Base-by-base conservation (phyloP, 805 yeast genomes). In the Ogataea nakhonphanomensis region DNA sequence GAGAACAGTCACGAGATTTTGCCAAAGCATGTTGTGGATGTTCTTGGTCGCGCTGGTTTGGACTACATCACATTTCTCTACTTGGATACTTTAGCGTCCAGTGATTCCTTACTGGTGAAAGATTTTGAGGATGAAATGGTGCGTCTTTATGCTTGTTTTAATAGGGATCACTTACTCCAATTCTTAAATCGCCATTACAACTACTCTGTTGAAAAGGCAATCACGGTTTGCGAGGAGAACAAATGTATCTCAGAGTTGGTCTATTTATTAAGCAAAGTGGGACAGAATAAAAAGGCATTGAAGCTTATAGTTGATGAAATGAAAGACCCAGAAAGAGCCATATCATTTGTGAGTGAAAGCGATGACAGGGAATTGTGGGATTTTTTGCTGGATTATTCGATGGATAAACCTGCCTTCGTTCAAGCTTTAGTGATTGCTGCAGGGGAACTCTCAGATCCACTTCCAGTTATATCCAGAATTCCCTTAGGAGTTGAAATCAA, bases 311-410 rank as follows among this genome's bases (percentile, higher is more conserved):
- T 89, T 28, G 83, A 85, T 48, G 74, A 85, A 50, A 64, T 90
- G 37, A 72, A 81, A 39, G 93, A 91, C 57, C 91, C 96, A 0
- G 73, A 74, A 29, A 70, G 76, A 48, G 98, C 98, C 0, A 84
- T 93, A 17, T 73, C 71, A 12, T 93, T 89, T 69, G 93, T 90
- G 1, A 73, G 70, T 36, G 71, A 71, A 8, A 71, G 76, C 44
- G 78, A 79, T 36, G 95, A 88, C 51, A 61, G 68, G 15, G 95
- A 86, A n/a, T 65, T 88, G 8, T 89, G 96, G 95, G 79, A 79
- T 30, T 78, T 79, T 33, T 68, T 91, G 45, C 64, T 91, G 8
- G 79, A 77, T 14, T 78, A 80, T 57, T 80, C 95, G 14, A 71
- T 81, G 65, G 70, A 72, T 28, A 79, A 79, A 48, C 93, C 96